Evolutionary conservation across 768 basidiomycete genomes (phyloP).

Genomic region (Russula olivacea): DNA sequence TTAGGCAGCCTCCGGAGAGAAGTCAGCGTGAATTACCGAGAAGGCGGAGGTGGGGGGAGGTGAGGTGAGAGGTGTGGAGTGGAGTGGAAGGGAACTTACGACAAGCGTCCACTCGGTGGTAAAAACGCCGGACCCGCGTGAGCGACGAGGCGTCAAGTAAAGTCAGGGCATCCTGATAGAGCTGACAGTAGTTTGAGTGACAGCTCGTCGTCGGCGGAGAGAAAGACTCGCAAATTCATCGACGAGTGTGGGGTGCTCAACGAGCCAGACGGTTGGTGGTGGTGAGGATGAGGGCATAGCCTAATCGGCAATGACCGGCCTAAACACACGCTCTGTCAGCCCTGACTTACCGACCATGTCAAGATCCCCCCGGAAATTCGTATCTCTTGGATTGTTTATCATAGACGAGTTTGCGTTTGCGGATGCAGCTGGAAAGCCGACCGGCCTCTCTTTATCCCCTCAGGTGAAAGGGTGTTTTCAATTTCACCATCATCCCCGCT

Average conservation of each 20-base stretch:
- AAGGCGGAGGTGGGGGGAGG: background rate
- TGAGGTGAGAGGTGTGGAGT: too few species aligned
- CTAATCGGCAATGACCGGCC: background rate
- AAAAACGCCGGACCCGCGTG: conserved; percentile 57
- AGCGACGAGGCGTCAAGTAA: conserved; percentile 54
- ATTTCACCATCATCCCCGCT: too few species aligned
- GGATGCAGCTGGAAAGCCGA: conserved; percentile 50
- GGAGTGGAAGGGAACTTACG: conserved; percentile 36
- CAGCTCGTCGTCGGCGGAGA: background rate
- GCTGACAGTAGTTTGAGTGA: conserved; percentile 34
- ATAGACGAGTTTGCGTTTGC: conserved; percentile 71
- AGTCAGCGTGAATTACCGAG: background rate
- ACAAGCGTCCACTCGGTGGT: conserved; percentile 68
- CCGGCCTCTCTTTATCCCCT: conserved; percentile 37
- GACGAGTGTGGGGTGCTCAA: conserved; percentile 20
- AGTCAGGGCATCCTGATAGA: conserved; percentile 54
- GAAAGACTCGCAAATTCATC: conserved; percentile 16
- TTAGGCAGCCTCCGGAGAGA: conserved; percentile 52
- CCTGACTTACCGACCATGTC: background rate
- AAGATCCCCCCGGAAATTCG: conserved; percentile 37
- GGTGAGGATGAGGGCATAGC: background rate
- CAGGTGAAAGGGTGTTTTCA: conserved; percentile 43
- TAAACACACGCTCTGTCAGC: background rate
- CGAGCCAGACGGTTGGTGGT: conserved; percentile 17
- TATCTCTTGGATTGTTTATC: conserved; percentile 86